Percentiles rank a stretch among this genome's conserved stretches.
Conservation (phyloP, 257 asterid species). For the Coffea canephora region DNA sequence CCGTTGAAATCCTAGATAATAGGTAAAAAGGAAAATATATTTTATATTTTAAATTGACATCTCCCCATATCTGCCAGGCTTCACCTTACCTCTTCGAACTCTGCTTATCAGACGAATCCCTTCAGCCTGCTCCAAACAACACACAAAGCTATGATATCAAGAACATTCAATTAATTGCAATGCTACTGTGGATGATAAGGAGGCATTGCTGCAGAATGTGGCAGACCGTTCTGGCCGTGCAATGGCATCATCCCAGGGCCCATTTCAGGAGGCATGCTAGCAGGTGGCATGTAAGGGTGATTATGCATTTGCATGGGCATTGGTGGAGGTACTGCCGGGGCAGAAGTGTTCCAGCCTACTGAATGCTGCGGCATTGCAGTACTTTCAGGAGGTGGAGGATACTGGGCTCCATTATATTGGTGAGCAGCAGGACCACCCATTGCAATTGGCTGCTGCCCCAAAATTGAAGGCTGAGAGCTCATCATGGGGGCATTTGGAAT, state of each 20-base stretch:
- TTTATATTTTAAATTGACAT: not conserved
- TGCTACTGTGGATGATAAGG: slow-evolving; percentile 63
- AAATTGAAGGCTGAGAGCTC: slow-evolving; percentile 63
- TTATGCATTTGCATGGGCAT: slow-evolving; percentile 74
- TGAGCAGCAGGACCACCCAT: slow-evolving; percentile 54
- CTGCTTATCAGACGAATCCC: not conserved
- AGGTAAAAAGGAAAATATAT: not conserved
- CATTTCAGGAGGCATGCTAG: slow-evolving; percentile 41
- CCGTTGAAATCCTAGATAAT: not conserved
- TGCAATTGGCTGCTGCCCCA: slow-evolving; percentile 72
- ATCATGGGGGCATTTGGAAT: slow-evolving; percentile 54
- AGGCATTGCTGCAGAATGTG: slow-evolving; percentile 56
- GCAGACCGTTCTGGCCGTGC: slow-evolving; percentile 54
- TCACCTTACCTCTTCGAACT: not conserved
- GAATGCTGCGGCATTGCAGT: slow-evolving; percentile 48
- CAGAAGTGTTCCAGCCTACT: slow-evolving; percentile 63
- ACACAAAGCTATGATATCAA: not conserved
- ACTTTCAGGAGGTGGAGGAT: slow-evolving; percentile 50
- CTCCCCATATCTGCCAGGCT: not conserved
- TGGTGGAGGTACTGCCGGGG: slow-evolving; percentile 33
- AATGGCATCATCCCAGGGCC: slow-evolving; percentile 49
- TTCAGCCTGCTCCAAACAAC: slow-evolving; percentile 2
- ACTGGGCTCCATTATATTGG: slow-evolving; percentile 52
- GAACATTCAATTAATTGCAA: not conserved
- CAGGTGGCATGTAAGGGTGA: slow-evolving; percentile 62